Evolutionary conservation across 2,329 filamentous ascomycete species (phyloP).

Genomic region (Teratosphaeriaceae sp.): DNA sequence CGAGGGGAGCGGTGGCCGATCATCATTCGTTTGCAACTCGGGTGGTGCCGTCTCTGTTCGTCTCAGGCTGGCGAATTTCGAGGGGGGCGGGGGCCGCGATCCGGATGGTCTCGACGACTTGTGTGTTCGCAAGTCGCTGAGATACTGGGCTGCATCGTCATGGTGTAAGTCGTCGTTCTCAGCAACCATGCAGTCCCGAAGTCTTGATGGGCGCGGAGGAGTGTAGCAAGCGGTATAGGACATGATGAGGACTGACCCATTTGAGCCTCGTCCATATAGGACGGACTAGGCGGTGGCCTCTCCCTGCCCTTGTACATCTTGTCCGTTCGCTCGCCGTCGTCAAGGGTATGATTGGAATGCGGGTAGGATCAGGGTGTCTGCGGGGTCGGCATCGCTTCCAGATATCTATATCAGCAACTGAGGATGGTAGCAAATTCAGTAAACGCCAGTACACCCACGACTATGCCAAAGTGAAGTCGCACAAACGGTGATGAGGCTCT

Average conservation of each 20-base stretch:
- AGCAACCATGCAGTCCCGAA: conserved; percentile 15
- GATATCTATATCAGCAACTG: too few relatives aligned
- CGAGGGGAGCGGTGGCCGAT: conserved; percentile 26
- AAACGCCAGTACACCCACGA: too few relatives aligned
- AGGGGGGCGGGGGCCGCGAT: conserved; percentile 57
- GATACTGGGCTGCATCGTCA: conserved; percentile 55
- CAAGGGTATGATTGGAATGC: conserved; percentile 11
- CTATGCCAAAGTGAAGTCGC: too few relatives aligned
- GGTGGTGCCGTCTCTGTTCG: conserved; percentile 21
- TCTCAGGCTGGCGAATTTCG: conserved; percentile 30
- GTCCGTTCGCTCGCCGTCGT: conserved; percentile 6
- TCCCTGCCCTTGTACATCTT: conserved; percentile 14
- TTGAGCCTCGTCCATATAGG: conserved; percentile 25
- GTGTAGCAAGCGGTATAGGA: conserved; percentile 14
- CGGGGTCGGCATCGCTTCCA: too few relatives aligned
- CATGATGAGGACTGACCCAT: conserved; percentile 24
- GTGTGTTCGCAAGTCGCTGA: conserved; percentile 63
- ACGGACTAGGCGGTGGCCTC: conserved; percentile 17
- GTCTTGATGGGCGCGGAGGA: conserved; percentile 15
- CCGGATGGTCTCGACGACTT: conserved; percentile 63
- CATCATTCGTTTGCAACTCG: conserved; percentile 12
- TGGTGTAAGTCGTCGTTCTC: conserved; percentile 18
- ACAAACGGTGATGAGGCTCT: too few relatives aligned
- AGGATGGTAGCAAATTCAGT: too few relatives aligned
- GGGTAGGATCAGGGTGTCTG: too few relatives aligned